Conservation (phyloP, 495 filamentous ascomycete genomes). For the Talaromyces thailandensis region DNA sequence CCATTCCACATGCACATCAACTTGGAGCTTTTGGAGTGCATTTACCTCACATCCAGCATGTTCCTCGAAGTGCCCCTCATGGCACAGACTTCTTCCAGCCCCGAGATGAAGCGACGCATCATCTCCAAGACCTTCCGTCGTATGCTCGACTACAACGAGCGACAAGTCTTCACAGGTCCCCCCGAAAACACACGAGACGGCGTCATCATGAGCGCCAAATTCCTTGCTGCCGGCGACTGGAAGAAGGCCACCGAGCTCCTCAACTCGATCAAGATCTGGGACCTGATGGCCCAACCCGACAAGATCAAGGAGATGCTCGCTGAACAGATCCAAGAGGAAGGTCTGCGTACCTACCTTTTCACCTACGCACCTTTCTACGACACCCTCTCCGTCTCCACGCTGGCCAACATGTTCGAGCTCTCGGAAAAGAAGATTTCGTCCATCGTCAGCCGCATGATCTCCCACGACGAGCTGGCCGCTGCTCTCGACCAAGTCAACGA, state of each 20-base stretch:
- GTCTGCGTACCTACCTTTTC: conserved; percentile 96
- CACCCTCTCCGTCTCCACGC: conserved; percentile 75
- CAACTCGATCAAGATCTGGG: conserved; percentile 98
- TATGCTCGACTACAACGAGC: conserved; percentile 98
- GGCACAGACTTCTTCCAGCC: conserved; percentile 90
- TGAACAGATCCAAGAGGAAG: conserved; percentile 96
- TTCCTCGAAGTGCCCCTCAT: conserved; percentile 95
- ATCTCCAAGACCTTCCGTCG: conserved; percentile 99
- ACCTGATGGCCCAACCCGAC: conserved; percentile 77
- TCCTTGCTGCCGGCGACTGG: conserved; percentile 94
- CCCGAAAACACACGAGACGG: conserved; percentile 98
- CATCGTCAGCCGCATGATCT: conserved; percentile 99
- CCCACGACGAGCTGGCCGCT: conserved; percentile 92
- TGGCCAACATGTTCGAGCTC: conserved; percentile 94
- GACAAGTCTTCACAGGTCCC: conserved; percentile 96
- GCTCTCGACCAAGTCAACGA: conserved; percentile 96
- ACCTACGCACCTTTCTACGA: conserved; percentile 99
- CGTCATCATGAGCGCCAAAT: conserved; percentile 97
- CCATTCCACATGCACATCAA: conserved; percentile 99
- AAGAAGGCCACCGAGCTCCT: conserved; percentile 90
- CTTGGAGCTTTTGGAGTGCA: conserved; percentile 92
- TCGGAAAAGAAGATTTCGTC: conserved; percentile 79
- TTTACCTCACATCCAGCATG: conserved; percentile 98
- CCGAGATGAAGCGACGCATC: conserved; percentile 92
- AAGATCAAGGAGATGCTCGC: conserved; percentile 95